Evolutionary conservation across 768 basidiomycete species (phyloP).

Genomic region (Psilocybe subaeruginosa): DNA sequence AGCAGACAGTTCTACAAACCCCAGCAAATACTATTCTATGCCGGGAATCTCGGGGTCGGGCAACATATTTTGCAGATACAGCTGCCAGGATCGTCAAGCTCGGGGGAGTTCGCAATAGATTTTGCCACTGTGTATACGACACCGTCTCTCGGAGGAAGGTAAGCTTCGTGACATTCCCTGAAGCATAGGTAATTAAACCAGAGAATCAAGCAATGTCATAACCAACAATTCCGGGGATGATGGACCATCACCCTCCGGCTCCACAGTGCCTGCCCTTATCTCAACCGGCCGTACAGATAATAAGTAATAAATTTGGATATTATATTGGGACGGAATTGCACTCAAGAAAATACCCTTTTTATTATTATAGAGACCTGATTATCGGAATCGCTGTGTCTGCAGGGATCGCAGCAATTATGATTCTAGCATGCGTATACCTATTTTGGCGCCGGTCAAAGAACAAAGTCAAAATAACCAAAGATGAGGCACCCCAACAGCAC

Average conservation of each 20-base stretch:
- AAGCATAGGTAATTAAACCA: no score
- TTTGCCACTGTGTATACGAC: slow-evolving; percentile 21
- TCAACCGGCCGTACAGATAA: no score
- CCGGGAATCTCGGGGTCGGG: slow-evolving; percentile 16
- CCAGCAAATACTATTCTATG: slow-evolving; percentile 17
- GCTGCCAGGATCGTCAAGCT: not conserved
- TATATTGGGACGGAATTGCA: not conserved
- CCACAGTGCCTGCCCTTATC: not conserved
- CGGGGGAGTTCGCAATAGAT: slow-evolving; percentile 18
- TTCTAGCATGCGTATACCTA: not conserved
- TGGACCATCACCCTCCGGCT: not conserved
- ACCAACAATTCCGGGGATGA: not conserved
- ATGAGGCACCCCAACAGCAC: not conserved
- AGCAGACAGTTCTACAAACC: slow-evolving; percentile 12
- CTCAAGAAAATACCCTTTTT: not conserved
- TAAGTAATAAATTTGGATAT: no score
- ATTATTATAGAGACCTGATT: not conserved
- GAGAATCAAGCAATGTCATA: not conserved
- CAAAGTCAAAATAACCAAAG: not conserved
- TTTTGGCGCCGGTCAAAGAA: not conserved
- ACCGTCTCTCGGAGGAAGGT: slow-evolving; percentile 18
- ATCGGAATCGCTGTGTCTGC: not conserved
- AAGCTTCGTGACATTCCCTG: not conserved
- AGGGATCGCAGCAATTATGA: not conserved
- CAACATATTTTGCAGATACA: slow-evolving; percentile 10